Evolutionary conservation across 2,329 filamentous ascomycete genomes (phyloP).

Genomic region (Pestalotiopsis sp.): DNA sequence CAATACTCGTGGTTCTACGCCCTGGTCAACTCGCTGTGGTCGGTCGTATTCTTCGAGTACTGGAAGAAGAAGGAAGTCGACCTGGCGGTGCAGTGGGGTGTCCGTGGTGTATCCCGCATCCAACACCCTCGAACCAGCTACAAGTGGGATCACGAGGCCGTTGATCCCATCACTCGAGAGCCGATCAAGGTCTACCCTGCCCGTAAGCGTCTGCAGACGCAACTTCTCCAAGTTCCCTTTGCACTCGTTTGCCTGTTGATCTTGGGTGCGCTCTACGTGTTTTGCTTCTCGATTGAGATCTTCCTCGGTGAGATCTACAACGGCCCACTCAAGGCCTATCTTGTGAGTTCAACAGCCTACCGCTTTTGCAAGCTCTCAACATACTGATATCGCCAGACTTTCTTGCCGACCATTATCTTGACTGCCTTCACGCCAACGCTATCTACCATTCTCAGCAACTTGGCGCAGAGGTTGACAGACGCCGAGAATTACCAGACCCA

Average conservation of each 20-base stretch:
- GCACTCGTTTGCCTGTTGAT: slow-evolving; percentile 71
- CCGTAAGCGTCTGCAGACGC: slow-evolving; percentile 73
- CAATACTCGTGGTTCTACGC: slow-evolving; percentile 84
- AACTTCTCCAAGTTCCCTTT: slow-evolving; percentile 84
- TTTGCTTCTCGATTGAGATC: slow-evolving; percentile 90
- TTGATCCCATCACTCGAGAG: slow-evolving; percentile 83
- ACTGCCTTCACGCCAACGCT: slow-evolving; percentile 80
- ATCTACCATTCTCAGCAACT: slow-evolving; percentile 71
- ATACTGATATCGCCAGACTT: slow-evolving; percentile 57
- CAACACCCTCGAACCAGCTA: slow-evolving; percentile 80
- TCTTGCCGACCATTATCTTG: slow-evolving; percentile 87
- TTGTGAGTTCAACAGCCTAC: slow-evolving; percentile 57
- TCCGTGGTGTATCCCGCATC: slow-evolving; percentile 80
- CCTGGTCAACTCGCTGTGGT: slow-evolving; percentile 80
- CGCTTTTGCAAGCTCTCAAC: neutral
- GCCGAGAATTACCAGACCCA: slow-evolving; percentile 92
- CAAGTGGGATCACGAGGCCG: slow-evolving; percentile 73
- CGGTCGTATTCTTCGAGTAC: slow-evolving; percentile 87
- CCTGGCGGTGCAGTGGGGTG: slow-evolving; percentile 84
- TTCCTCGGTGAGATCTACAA: slow-evolving; percentile 94
- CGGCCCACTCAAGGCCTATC: slow-evolving; percentile 81
- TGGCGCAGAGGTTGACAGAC: slow-evolving; percentile 77
- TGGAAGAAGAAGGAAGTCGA: slow-evolving; percentile 95
- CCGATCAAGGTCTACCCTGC: slow-evolving; percentile 75
- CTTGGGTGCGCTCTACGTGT: slow-evolving; percentile 80